phyloP scores from a whole-genome alignment of 2,329 filamentous ascomycete genomes.

The Calonectria crousiana region DNA sequence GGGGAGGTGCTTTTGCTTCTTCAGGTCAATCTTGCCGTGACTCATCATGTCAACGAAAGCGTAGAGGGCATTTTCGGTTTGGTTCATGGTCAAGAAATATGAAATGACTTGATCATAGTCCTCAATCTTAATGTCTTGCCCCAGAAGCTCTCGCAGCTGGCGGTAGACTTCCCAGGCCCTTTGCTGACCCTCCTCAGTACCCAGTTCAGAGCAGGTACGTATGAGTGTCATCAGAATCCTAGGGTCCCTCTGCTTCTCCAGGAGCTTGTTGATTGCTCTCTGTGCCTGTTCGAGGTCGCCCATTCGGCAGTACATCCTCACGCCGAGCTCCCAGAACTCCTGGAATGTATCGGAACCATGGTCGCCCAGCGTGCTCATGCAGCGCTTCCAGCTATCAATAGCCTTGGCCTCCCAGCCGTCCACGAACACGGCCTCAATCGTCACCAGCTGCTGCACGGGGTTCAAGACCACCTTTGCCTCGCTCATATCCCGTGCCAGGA shows the following conservation, averaged over 20 bases:
- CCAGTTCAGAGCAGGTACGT: constrained; percentile 69
- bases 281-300: constrained; percentile 72
- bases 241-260: constrained; percentile 62
- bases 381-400: constrained; percentile 72
- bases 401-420: constrained; percentile 71
- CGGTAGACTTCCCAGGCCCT: constrained; percentile 78
- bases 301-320: constrained; percentile 71
- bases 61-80: constrained; percentile 75
- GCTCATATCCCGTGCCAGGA: constrained; percentile 75
- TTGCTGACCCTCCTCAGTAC: constrained; percentile 58
- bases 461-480: constrained; percentile 67
- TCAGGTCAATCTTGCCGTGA: constrained; percentile 64
- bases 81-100: constrained; percentile 75
- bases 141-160: constrained; percentile 71
- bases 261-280: constrained; percentile 65
- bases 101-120: constrained; percentile 83
- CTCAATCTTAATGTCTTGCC: constrained; percentile 71
- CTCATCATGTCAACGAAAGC: constrained; percentile 94
- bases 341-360: constrained; percentile 58
- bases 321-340: constrained; percentile 74
- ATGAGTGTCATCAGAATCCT: constrained; percentile 78
- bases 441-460: constrained; percentile 71
- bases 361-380: constrained; percentile 64
- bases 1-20: constrained; percentile 58
- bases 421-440: constrained; percentile 76